Evolutionary conservation across 345 rosid species (phyloP), one percentile per base, ranked within the genome.

Genomic region (Acer negundo): DNA sequence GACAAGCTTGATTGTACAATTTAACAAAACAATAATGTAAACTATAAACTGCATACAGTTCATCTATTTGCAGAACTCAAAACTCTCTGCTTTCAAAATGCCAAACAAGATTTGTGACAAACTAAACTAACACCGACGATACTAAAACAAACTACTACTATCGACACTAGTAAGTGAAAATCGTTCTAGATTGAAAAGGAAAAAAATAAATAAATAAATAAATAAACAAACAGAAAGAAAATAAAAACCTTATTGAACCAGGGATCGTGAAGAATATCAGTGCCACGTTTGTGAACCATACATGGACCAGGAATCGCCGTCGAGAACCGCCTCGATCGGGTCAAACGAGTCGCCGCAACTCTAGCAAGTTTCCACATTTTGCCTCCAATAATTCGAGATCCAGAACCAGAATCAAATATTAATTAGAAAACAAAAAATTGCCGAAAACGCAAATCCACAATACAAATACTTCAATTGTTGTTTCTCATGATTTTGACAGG

Each of bases 221-320:
- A 17, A 0, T n/a, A n/a, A n/a, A n/a, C n/a, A 28, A 28, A 75
- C 35, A 24, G 6, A 12, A 3, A 4, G 28, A 9, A 24, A 58
- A 1, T 13, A 58, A 4, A 4, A 31, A 96, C 99, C 98, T 96
- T 96, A 56, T 96, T 96, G 85, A 89, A 94, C 99, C 98, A 96
- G 20, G 99, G 98, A 94, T 96, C 99, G 77, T 96, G 98, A 78
- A 96, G 98, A 76, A 96, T 92, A 85, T 96, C 99, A 7, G 97
- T 88, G 35, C 99, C 99, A 73, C 99, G 98, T 81, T 96, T 96
- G 84, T 91, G 98, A 28, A 94, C 90, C 35, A 96, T 96, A 82
- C 91, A 94, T 35, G 99, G 97, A 56, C 92, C 97, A 70, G 99
- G 97, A 72, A 94, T 92, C 82, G 86, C 85, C n/a, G 95, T 74